Evolutionary conservation across 2,329 filamentous ascomycete species (phyloP), one percentile per base, ranked within the genome.

Genomic region (Penicillium sp.): DNA sequence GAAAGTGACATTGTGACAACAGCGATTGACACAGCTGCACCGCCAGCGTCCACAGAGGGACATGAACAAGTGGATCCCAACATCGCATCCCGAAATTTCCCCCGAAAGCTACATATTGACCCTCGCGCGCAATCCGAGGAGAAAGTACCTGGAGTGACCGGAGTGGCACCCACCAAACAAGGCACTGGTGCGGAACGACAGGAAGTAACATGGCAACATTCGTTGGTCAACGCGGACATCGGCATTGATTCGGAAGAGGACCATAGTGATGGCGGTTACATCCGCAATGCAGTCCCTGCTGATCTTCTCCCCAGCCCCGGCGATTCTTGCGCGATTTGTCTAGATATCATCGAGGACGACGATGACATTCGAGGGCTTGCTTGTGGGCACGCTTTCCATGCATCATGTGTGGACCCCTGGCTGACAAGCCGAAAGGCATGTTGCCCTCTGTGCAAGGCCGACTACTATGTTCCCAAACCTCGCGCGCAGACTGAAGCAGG

Each of bases 321-420:
- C 36, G 93, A 99, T 66, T 87, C 89, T 2, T 99, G 93, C 71
- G 93, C 93, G 42, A 97, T 99, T 62, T 99, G 93, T 70, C 86
- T 99, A 57, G 93, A 99, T 65, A 86, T 82, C 0, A 80, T 99
- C 14, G 93, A 99, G 68, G 89, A 97, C 55, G 89, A 96, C 55
- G 93, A 97, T 61, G 92, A 99, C 66, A 85, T 99, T 41, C 88
- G 93, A 59, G 93, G 93, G 2, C 75, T 99, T 53, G 90, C 89
- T 3, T 99, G 93, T 64, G 93, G 93, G n/a, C 93, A 99, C 70
- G 91, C 92, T 46, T 99, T 97, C 80, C 93, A 99, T 68, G 91
- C 90, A 42, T 88, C 87, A 33, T 99, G 93, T 66, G 82, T 99
- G 41, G 93, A 99, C 62, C 93, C 93, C 10, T 99, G 93, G 93